phyloP scores from a whole-genome alignment of 2,329 filamentous ascomycete species.

The Penicillium sp. region DNA sequence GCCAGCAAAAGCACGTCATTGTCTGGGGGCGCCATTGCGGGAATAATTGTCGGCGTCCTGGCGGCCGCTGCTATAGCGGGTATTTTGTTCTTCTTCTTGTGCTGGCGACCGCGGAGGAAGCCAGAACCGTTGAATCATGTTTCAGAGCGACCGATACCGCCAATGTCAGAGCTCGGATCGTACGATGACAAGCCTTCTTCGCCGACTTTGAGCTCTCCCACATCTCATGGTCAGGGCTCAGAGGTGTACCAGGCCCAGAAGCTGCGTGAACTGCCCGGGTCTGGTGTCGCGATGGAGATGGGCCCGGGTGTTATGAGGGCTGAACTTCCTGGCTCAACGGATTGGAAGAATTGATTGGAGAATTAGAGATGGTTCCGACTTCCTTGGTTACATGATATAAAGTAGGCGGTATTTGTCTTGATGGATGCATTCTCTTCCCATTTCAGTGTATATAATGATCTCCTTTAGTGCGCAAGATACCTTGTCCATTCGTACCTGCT shows the following conservation, averaged over 20 bases:
- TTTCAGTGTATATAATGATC: not conserved
- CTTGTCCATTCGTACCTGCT: not conserved
- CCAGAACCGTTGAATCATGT: not conserved
- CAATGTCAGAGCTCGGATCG: not conserved
- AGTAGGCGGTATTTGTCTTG: not conserved
- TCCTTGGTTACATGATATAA: not conserved
- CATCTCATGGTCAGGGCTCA: not conserved
- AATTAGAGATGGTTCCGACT: not conserved
- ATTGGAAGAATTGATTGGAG: not conserved
- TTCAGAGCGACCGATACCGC: not conserved
- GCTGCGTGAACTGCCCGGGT: conserved; percentile 3
- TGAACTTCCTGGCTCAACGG: not conserved
- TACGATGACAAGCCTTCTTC: not conserved
- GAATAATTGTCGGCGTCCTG: conserved; percentile 4
- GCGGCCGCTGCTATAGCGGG: not conserved
- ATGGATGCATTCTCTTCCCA: not conserved
- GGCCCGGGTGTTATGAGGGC: not conserved
- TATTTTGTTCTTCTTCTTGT: conserved; percentile 5
- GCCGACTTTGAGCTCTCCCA: not conserved
- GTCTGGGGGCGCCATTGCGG: conserved; percentile 9
- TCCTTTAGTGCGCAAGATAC: not conserved
- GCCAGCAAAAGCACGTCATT: not conserved
- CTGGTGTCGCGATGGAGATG: not conserved
- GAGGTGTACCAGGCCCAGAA: not conserved
- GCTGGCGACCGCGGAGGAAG: conserved; percentile 1